Percentiles rank a stretch among this genome's conserved stretches.
Evolutionary conservation across 2,329 filamentous ascomycete species (phyloP).

Genomic region (Fusarium sp.): DNA sequence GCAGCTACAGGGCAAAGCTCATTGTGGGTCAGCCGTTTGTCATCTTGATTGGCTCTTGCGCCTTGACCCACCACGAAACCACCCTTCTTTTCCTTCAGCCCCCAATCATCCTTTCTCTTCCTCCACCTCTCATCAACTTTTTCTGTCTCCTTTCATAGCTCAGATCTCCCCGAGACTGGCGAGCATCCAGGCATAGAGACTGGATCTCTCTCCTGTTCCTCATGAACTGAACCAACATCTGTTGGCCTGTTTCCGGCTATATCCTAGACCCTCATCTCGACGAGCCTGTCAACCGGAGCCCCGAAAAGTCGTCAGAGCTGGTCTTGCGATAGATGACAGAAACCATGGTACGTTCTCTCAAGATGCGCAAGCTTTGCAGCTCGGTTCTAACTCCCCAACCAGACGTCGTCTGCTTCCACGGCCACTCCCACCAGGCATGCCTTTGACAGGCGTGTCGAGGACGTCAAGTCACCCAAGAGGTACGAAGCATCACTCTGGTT

Average conservation of each 20-base stretch:
- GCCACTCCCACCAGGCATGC: slow-evolving; percentile 76
- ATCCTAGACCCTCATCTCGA: slow-evolving; percentile 16
- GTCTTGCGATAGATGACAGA: slow-evolving; percentile 5
- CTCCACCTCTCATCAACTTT: slow-evolving; percentile 36
- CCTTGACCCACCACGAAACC: slow-evolving; percentile 40
- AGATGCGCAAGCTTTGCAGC: slow-evolving; percentile 18
- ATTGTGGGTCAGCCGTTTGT: slow-evolving; percentile 7
- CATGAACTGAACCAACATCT: slow-evolving; percentile 39
- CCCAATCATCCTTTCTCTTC: slow-evolving; percentile 44
- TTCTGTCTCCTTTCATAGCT: slow-evolving; percentile 29
- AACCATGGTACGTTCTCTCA: slow-evolving; percentile 42
- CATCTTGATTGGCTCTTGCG: slow-evolving; percentile 36
- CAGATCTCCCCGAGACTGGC: slow-evolving; percentile 11
- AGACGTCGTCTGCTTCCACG: slow-evolving; percentile 80
- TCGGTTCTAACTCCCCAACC: slow-evolving; percentile 36
- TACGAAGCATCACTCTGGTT: slow-evolving; percentile 62
- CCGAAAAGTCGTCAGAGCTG: slow-evolving; percentile 18
- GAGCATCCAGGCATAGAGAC: slow-evolving; percentile 32
- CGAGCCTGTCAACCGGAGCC: slow-evolving; percentile 22
- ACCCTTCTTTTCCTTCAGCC: slow-evolving; percentile 41
- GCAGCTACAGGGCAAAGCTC: slow-evolving; percentile 26
- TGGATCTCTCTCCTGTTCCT: slow-evolving; percentile 37
- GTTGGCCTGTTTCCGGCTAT: slow-evolving; percentile 37
- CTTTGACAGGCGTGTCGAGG: slow-evolving; percentile 85
- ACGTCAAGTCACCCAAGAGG: slow-evolving; percentile 90